Base-by-base conservation (phyloP, 805 yeast genomes). In the Saccharomycopsis sp. region DNA sequence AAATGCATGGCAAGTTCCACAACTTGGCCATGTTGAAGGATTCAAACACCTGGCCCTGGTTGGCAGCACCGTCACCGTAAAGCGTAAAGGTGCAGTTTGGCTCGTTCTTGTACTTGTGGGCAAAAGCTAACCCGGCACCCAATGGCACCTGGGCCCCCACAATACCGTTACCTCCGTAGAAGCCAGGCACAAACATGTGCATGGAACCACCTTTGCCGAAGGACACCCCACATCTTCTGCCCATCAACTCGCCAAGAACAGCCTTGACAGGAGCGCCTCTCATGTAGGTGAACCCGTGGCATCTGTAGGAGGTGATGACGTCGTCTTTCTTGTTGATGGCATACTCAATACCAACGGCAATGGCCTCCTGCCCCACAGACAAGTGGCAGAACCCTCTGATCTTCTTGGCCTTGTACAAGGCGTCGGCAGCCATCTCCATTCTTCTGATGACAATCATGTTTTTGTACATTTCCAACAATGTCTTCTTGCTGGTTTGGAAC, bases 91-190 rank as follows among this genome's bases (percentile, higher is more conserved):
- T 82, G 70, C 92, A 90, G 67, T 84, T 83, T 62, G 77, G 79
- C 69, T 90, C 91, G 70, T 84, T 83, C 72, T 82, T 83, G 80
- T 94, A 94, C 78, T 91, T 91, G 79, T 94, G 98, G 64, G 98
- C 96, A 76, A 91, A 94, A n/a, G 97, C 96, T 65, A 94, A 80
- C 68, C 99, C 99, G 57, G 97, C 90, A 72, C 99, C 99, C 67
- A 94, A 81, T 63, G 99, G 97, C 58, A 94, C 97, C 79, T 94
- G 99, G 56, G 98, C 99, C 73, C 99, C 99, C 57, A 94, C 99
- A 73, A 94, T 94, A 80, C 99, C 99, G 77, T 94, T 94, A 77
- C 99, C 99, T 73, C 99, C 99, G 75, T 87, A 94, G 81, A 94
- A 94, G 62, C 95, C 95, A 52, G 86, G 85, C 53, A 96, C 89